Evolutionary conservation across 495 filamentous ascomycete genomes (phyloP).

Genomic region (Talaromyces thailandensis): DNA sequence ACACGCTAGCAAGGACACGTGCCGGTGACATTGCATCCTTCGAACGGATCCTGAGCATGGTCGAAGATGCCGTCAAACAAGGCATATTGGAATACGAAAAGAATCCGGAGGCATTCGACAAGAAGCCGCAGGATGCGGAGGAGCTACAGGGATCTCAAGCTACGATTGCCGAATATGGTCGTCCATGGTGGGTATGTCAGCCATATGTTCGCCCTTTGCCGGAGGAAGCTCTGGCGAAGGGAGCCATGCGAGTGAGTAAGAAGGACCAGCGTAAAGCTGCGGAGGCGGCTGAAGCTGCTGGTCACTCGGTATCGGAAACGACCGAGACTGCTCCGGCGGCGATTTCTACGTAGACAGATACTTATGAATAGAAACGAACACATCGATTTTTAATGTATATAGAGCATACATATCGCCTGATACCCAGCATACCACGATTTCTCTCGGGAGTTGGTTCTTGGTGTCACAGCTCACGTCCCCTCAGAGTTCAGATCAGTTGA

Average conservation of each 20-base stretch:
- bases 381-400: not conserved
- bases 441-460: not conserved
- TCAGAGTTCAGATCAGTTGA: not conserved
- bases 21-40: constrained; percentile 60
- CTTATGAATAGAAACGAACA: not conserved
- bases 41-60: constrained; percentile 58
- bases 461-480: no score
- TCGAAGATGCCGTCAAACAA: constrained; percentile 59
- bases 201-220: constrained; percentile 82
- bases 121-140: constrained; percentile 17
- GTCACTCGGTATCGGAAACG: not conserved
- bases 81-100: constrained; percentile 67
- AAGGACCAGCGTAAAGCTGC: constrained; percentile 24
- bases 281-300: not conserved
- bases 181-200: constrained; percentile 91
- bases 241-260: constrained; percentile 60
- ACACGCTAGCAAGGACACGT: constrained; percentile 59
- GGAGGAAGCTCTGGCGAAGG: constrained; percentile 77
- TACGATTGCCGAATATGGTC: constrained; percentile 58
- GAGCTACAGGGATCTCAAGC: constrained; percentile 49
- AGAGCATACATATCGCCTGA: not conserved
- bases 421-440: not conserved
- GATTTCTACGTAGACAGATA: not conserved
- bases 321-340: not conserved
- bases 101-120: constrained; percentile 44